These are phyloP conservation scores for Mimosa pudica DNA, from an alignment of 306 rosid species.

Conservation along the genomic window DNA sequence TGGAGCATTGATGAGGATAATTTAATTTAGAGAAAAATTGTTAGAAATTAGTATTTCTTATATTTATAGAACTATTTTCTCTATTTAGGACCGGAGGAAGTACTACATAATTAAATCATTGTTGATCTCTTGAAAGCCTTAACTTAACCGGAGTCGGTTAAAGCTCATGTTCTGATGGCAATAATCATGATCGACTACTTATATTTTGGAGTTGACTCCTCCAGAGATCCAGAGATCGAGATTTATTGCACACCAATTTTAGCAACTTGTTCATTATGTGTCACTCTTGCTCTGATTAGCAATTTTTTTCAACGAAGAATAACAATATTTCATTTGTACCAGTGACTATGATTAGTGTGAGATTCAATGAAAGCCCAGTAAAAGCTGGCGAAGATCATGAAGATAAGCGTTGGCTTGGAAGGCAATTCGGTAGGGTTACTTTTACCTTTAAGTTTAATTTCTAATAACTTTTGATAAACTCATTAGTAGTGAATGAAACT, in stretches of 20 bases:
- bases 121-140: not conserved
- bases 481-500: slow-evolving; percentile 22
- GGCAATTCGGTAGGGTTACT: not conserved
- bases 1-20: too few species aligned
- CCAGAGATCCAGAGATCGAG: too few species aligned
- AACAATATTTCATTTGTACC: not conserved
- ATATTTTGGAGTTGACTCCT: not conserved
- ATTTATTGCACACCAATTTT: not conserved
- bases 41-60: too few species aligned
- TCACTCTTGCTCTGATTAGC: not conserved
- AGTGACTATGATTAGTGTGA: not conserved
- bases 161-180: not conserved
- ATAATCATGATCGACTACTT: not conserved
- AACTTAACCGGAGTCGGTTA: too few species aligned
- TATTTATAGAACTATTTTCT: too few species aligned
- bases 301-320: too few species aligned
- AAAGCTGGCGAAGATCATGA: not conserved
- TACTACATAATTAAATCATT: too few species aligned
- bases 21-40: too few species aligned
- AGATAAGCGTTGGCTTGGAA: not conserved
- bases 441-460: not conserved
- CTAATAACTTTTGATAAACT: not conserved
- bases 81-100: too few species aligned
- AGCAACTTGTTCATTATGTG: not conserved
- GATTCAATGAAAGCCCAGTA: not conserved